phyloP scores from a whole-genome alignment of 1,284 basidiomycete genomes.

The Coriolopsis trogii region DNA sequence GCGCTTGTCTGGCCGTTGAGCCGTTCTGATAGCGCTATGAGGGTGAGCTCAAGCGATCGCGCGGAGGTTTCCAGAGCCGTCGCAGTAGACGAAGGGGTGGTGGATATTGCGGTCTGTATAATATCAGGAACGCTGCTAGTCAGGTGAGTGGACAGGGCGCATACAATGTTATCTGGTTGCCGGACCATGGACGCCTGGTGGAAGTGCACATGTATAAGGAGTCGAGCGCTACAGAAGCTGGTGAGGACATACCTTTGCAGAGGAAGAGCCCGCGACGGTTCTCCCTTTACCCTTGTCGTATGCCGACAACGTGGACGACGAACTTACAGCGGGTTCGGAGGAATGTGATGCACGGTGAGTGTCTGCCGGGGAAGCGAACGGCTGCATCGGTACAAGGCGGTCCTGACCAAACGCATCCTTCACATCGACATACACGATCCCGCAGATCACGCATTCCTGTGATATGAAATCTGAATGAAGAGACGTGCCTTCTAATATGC shows the following conservation, averaged over 20 bases:
- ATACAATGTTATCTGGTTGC: too few relatives aligned
- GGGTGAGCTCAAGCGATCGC: slow-evolving; percentile 54
- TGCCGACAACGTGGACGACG: not conserved
- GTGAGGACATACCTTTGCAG: too few relatives aligned
- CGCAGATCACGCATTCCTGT: slow-evolving; percentile 82
- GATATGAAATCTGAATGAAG: not conserved
- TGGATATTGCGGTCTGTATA: slow-evolving; percentile 9
- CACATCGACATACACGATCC: slow-evolving; percentile 59
- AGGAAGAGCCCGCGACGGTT: too few relatives aligned
- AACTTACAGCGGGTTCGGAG: not conserved
- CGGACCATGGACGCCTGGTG: too few relatives aligned
- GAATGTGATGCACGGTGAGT: not conserved
- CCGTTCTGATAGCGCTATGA: slow-evolving; percentile 55
- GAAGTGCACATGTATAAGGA: too few relatives aligned
- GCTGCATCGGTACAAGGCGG: slow-evolving; percentile 42
- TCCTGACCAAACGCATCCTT: slow-evolving; percentile 52
- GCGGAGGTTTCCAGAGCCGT: slow-evolving; percentile 42
- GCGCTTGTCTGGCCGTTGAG: slow-evolving; percentile 47
- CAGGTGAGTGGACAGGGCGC: slow-evolving; percentile 3
- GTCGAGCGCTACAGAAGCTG: too few relatives aligned
- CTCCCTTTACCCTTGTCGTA: too few relatives aligned
- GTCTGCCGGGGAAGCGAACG: not conserved
- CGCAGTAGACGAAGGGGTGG: slow-evolving; percentile 24
- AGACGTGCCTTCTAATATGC: not conserved
- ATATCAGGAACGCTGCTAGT: slow-evolving; percentile 1